Evolutionary conservation across 1,139 yeast species (phyloP).

Genomic region (Nadsonia starkeyi-henricii): DNA sequence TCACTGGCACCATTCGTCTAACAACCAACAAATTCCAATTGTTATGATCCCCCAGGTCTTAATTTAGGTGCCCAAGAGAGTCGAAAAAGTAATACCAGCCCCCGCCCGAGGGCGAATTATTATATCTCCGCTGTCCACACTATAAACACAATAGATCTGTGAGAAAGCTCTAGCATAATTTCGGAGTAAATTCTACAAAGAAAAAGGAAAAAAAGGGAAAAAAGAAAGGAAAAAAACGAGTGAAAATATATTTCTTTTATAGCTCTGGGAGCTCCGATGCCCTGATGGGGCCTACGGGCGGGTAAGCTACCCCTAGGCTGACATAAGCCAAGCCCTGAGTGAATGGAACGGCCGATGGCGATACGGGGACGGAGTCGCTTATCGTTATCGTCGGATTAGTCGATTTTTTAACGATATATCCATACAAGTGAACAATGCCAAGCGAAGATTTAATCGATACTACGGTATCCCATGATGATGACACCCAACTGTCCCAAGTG

Average conservation of each 20-base stretch:
- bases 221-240: background rate
- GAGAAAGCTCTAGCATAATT: constrained; percentile 41
- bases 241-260: background rate
- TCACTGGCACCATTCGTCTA: background rate
- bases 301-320: background rate
- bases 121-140: constrained; percentile 70
- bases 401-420: background rate
- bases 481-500: no score
- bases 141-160: constrained; percentile 25
- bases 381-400: background rate
- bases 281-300: background rate
- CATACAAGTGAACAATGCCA: background rate
- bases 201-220: constrained; percentile 7
- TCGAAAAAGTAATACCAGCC: background rate
- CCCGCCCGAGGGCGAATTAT: constrained; percentile 10
- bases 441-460: background rate
- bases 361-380: no score
- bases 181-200: constrained; percentile 28
- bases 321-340: background rate
- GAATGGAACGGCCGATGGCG: no score
- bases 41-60: background rate
- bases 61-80: background rate
- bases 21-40: constrained; percentile 1
- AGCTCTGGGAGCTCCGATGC: background rate
- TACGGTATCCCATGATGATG: no score